Conservation (phyloP, 306 rosid genomes). For the Ammopiptanthus mongolicus region DNA sequence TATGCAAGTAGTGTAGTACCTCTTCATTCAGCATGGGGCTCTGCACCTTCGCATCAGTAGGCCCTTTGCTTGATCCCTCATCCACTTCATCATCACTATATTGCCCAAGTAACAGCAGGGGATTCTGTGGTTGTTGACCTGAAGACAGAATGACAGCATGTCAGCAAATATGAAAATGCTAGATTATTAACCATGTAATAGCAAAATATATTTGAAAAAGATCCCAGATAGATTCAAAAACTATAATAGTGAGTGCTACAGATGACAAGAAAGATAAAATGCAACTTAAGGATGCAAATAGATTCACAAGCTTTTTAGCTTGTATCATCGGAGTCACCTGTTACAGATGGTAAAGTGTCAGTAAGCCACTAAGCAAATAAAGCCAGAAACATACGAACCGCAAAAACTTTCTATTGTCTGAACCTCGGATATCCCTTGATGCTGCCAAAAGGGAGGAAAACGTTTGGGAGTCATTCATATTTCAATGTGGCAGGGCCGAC, state of each 20-base stretch:
- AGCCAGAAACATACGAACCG: conserved; percentile 98
- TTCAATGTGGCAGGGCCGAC: conserved; percentile 70
- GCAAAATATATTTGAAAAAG: conserved; percentile 13
- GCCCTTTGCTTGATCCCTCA: conserved; percentile 47
- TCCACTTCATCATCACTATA: conserved; percentile 88
- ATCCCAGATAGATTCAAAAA: conserved; percentile 1
- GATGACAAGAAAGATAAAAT: conserved; percentile 16
- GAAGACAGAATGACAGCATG: conserved; percentile 47
- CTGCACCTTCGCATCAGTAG: conserved; percentile 26
- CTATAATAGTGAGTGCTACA: background rate
- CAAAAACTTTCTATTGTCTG: conserved; percentile 59
- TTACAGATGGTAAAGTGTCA: conserved; percentile 62
- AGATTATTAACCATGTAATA: conserved; percentile 6
- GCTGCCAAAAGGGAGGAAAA: conserved; percentile 59
- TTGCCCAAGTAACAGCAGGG: conserved; percentile 86
- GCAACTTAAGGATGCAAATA: conserved; percentile 21
- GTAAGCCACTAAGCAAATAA: conserved; percentile 52
- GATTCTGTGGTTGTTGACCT: conserved; percentile 75
- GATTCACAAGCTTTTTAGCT: conserved; percentile 42
- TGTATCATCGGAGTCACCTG: conserved; percentile 71
- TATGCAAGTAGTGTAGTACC: conserved; percentile 35
- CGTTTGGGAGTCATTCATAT: conserved; percentile 61
- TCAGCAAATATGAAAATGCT: conserved; percentile 36
- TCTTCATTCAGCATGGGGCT: conserved; percentile 46
- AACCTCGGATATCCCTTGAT: conserved; percentile 64